Percentiles rank a stretch among this genome's conserved stretches.
Evolutionary conservation across 2,329 filamentous ascomycete species (phyloP).

Genomic region (Arthroderma sp.): DNA sequence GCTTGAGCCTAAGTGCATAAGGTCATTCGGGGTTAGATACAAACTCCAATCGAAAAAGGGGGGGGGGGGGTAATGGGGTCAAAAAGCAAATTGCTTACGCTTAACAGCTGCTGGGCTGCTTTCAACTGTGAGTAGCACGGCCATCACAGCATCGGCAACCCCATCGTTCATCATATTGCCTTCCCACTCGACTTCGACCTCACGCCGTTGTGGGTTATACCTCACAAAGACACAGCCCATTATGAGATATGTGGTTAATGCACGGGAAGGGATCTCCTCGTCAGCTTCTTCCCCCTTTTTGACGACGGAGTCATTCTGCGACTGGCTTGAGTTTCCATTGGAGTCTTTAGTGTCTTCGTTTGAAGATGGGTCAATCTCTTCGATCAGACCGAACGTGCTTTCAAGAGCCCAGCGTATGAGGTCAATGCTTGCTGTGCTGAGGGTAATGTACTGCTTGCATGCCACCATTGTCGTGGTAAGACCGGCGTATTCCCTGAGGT

Average conservation of each 20-base stretch:
- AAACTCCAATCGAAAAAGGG: neutral
- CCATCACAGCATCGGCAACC: conserved; percentile 94
- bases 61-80: neutral
- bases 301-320: conserved; percentile 20
- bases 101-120: conserved; percentile 91
- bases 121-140: conserved; percentile 81
- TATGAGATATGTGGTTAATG: conserved; percentile 45
- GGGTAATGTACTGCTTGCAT: conserved; percentile 79
- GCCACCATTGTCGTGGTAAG: conserved; percentile 87
- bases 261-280: conserved; percentile 33
- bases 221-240: conserved; percentile 88
- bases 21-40: neutral
- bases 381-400: conserved; percentile 81
- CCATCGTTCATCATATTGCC: conserved; percentile 96
- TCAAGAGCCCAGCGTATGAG: conserved; percentile 89
- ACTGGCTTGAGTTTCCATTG: conserved; percentile 16
- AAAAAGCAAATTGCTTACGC: conserved; percentile 41
- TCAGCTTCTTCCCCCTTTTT: conserved; percentile 33
- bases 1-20: conserved; percentile 41
- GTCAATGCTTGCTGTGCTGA: conserved; percentile 79
- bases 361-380: conserved; percentile 34
- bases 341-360: conserved; percentile 14
- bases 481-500: conserved; percentile 92
- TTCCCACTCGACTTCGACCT: conserved; percentile 91
- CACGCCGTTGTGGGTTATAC: conserved; percentile 57